These are phyloP conservation scores for Schwanniomyces sp. DNA, from an alignment of 805 yeast genomes.

Conservation along the genomic window DNA sequence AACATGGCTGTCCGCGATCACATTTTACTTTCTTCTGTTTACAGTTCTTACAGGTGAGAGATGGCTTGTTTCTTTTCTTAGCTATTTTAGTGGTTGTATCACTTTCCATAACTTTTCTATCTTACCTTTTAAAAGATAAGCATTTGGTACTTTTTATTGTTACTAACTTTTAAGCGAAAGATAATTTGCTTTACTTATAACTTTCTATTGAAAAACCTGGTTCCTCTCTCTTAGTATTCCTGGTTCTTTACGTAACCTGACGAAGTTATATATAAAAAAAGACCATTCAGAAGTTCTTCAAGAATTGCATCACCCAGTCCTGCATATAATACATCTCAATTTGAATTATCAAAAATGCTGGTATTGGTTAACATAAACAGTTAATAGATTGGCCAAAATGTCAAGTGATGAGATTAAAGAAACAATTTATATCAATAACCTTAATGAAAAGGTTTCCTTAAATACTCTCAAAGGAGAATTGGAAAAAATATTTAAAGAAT, in stretches of 20 bases:
- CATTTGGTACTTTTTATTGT: background rate
- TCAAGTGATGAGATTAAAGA: slow-evolving; percentile 12
- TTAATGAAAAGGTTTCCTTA: slow-evolving; percentile 66
- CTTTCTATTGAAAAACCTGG: too few relatives aligned
- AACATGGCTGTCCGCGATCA: slow-evolving; percentile 36
- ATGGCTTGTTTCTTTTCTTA: slow-evolving; percentile 23
- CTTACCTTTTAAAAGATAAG: background rate
- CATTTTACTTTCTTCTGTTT: slow-evolving; percentile 37
- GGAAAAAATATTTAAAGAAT: slow-evolving; percentile 37
- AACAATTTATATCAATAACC: slow-evolving; percentile 64
- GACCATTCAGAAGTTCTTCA: too few relatives aligned
- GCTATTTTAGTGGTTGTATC: background rate
- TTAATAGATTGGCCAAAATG: background rate
- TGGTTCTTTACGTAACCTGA: too few relatives aligned
- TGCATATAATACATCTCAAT: too few relatives aligned
- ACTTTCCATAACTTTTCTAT: background rate
- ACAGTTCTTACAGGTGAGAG: slow-evolving; percentile 37
- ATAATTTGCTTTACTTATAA: background rate
- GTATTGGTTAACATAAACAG: background rate
- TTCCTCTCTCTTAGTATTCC: too few relatives aligned
- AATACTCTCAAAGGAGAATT: slow-evolving; percentile 50
- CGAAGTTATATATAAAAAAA: too few relatives aligned
- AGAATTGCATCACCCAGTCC: too few relatives aligned
- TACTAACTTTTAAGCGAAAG: background rate
- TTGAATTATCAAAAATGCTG: too few relatives aligned